Evolutionary conservation across 805 yeast species (phyloP).

Genomic region (Ogataea parapolymorpha): DNA sequence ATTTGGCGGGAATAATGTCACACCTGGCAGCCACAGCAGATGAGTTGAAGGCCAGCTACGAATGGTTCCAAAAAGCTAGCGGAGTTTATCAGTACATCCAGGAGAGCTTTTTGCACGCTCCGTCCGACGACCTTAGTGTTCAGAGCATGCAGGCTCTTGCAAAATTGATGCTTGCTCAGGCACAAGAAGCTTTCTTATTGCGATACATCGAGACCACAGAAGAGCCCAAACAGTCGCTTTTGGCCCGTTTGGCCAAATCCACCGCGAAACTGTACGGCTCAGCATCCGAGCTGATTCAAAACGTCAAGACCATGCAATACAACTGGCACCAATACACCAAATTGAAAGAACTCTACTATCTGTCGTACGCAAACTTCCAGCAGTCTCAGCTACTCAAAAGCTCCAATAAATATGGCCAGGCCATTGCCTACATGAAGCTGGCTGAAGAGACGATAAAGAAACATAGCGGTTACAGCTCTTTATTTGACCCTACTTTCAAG

Average conservation of each 20-base stretch:
- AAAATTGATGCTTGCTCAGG: constrained; percentile 75
- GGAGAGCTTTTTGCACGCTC: constrained; percentile 86
- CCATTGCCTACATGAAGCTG: constrained; percentile 48
- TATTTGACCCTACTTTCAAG: constrained; percentile 27
- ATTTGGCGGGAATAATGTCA: constrained; percentile 64
- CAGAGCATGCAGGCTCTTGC: constrained; percentile 63
- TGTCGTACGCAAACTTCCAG: constrained; percentile 58
- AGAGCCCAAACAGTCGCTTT: constrained; percentile 57
- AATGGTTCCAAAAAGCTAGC: constrained; percentile 67
- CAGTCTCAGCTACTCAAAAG: constrained; percentile 54
- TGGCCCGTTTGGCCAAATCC: constrained; percentile 71
- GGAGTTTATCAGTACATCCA: constrained; percentile 70
- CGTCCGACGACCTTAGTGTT: constrained; percentile 71
- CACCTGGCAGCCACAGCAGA: constrained; percentile 42
- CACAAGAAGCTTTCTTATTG: constrained; percentile 78
- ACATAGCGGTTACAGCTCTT: constrained; percentile 18
- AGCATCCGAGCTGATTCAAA: constrained; percentile 44
- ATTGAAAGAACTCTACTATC: constrained; percentile 53
- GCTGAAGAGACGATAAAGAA: constrained; percentile 39
- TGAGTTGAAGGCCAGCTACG: constrained; percentile 57
- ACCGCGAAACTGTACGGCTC: constrained; percentile 54
- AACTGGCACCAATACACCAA: constrained; percentile 52
- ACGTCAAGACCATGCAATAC: constrained; percentile 26
- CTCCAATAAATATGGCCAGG: constrained; percentile 64
- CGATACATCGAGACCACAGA: constrained; percentile 49